These are phyloP conservation scores for Podaxis mareebaensis DNA, from an alignment of 768 basidiomycete species.

Conservation along the genomic window DNA sequence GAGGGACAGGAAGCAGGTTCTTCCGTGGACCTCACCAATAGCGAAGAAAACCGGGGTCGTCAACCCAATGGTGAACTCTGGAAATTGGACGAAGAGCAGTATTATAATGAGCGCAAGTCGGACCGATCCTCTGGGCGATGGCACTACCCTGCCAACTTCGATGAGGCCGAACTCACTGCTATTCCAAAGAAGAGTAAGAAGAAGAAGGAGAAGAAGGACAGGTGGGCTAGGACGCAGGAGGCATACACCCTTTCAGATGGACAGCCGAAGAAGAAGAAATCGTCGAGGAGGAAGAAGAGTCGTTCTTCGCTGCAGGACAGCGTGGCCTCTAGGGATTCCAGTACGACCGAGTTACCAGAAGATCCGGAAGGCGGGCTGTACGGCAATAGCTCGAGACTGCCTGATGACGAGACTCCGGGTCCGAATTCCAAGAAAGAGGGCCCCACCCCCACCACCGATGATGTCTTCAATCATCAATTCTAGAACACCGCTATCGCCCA, in stretches of 20 bases:
- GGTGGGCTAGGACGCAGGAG: conserved; percentile 87
- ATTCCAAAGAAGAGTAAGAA: conserved; percentile 49
- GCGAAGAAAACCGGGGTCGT: conserved; percentile 32
- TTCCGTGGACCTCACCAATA: conserved; percentile 35
- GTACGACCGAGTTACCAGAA: conserved; percentile 62
- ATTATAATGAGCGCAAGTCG: conserved; percentile 54
- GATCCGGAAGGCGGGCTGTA: conserved; percentile 73
- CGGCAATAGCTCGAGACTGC: conserved; percentile 34
- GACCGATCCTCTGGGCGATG: conserved; percentile 59
- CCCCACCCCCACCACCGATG: conserved; percentile 38
- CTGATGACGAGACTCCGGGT: conserved; percentile 18
- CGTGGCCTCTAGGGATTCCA: conserved; percentile 40
- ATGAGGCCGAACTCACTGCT: conserved; percentile 50
- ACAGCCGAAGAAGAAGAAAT: conserved; percentile 38
- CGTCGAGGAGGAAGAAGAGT: conserved; percentile 63
- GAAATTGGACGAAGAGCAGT: conserved; percentile 75
- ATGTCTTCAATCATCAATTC: conserved; percentile 70
- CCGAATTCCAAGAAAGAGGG: conserved; percentile 20
- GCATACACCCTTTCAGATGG: conserved; percentile 62
- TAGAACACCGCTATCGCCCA: conserved; percentile 27
- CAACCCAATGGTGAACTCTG: conserved; percentile 61
- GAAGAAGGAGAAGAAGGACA: conserved; percentile 82
- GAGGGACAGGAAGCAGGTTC: conserved; percentile 73
- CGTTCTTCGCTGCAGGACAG: conserved; percentile 36
- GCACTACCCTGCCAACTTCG: conserved; percentile 87